Conservation (phyloP, 345 rosid genomes). For the Linum usitatissimum region DNA sequence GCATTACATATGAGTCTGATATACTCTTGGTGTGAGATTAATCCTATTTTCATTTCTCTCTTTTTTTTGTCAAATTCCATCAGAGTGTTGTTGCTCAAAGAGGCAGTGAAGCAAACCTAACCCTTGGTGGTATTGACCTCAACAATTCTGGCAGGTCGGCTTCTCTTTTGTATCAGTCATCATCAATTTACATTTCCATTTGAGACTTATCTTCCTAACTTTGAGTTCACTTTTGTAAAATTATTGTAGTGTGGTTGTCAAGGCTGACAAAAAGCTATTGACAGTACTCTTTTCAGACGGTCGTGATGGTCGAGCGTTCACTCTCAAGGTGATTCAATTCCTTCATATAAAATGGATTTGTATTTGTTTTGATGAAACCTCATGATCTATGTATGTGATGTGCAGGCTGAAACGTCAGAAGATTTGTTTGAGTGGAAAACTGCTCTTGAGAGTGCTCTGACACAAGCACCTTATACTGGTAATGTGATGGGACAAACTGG, state of each 20-base stretch:
- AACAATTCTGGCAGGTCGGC: constrained; percentile 99
- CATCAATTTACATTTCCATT: not conserved
- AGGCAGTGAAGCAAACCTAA: constrained; percentile 63
- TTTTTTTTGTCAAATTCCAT: constrained; percentile 5
- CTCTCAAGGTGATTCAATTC: constrained; percentile 60
- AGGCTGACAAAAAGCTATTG: constrained; percentile 88
- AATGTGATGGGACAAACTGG: constrained; percentile 76
- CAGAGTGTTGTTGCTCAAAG: constrained; percentile 52
- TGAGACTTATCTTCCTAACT: constrained; percentile 24
- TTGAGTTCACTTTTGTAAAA: constrained; percentile 11
- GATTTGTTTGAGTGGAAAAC: constrained; percentile 86
- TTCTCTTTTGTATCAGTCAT: constrained; percentile 26
- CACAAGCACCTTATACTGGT: constrained; percentile 77
- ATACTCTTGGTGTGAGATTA: too few species aligned
- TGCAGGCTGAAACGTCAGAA: constrained; percentile 78
- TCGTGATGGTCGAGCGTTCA: constrained; percentile 91
- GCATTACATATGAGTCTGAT: not conserved
- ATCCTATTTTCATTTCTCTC: not conserved
- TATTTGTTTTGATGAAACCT: not conserved
- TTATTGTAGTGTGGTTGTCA: constrained; percentile 69
- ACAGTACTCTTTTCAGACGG: constrained; percentile 95
- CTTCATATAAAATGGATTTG: not conserved
- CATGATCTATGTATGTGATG: constrained; percentile 3
- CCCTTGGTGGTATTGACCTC: constrained; percentile 91
- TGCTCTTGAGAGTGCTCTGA: constrained; percentile 83